Evolutionary conservation across 257 asterid genomes (phyloP), one percentile per base, ranked within the genome.

Genomic region (Cordia subcordata): DNA sequence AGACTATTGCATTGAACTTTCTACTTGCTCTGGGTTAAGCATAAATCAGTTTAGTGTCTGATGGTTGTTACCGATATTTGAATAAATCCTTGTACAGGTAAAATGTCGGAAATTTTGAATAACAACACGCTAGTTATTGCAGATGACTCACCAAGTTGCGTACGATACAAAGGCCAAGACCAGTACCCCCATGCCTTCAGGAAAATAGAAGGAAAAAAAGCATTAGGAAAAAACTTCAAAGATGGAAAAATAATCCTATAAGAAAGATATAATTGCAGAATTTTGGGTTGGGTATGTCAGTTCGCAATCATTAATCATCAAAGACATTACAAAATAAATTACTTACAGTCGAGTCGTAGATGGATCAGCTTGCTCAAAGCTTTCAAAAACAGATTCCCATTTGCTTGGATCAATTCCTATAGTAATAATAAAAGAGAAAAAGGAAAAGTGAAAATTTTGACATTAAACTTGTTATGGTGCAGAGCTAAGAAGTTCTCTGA

Each of bases 321-420:
- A 13, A n/a, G 21, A 17, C 9, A 49, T 49, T 49, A 49, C 9
- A 13, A 49, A 47, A 16, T 49, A 27, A 42, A 42, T 42, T 14
- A 53, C 91, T 79, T 77, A 90, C 97, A 90, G 66, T 53, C 97
- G 86, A 74, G 96, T 90, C 18, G 97, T 87, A 19, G 97, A 90
- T 35, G 96, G 96, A 75, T 90, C 97, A 39, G 97, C 97, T 71
- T 90, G 96, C 78, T 90, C 97, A 57, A 90, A 90, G 71, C 97
- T 90, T 71, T 90, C 97, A 60, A 90, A 90, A 12, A 90, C 96
- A 51, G 96, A 85, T 71, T 87, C 95, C 98, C 98, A 90, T 73
- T 90, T 90, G 84, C 80, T 80, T 49, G 94, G 82, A 77, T 83
- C 96, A 53, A 90, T 90, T 47, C 98, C 97, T 90, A 62, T 14